These are phyloP conservation scores for Pterulicium gracile DNA, from an alignment of 1,284 basidiomycete genomes.

Conservation along the genomic window DNA sequence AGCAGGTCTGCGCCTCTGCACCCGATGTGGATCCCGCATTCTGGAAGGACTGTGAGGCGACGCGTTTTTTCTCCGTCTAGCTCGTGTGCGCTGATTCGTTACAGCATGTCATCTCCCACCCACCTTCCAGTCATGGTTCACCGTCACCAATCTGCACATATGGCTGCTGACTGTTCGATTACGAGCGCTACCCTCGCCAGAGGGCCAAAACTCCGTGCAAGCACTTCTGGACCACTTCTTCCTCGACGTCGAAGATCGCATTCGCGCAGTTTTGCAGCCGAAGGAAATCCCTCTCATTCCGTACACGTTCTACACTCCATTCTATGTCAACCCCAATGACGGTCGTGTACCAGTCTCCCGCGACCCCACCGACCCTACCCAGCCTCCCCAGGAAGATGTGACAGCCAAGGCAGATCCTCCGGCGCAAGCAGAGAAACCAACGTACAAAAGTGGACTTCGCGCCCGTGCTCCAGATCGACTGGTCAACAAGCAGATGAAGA, in stretches of 20 bases:
- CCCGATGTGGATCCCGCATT: constrained; percentile 41
- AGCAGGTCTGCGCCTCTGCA: constrained; percentile 39
- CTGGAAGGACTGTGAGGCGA: background rate
- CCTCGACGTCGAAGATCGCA: constrained; percentile 86
- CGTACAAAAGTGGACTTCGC: constrained; percentile 22
- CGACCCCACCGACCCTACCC: background rate
- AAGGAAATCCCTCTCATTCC: constrained; percentile 23
- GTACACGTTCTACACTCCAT: constrained; percentile 29
- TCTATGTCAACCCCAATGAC: constrained; percentile 39
- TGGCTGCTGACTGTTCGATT: constrained; percentile 87
- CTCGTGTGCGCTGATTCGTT: background rate
- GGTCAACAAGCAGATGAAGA: constrained; percentile 86
- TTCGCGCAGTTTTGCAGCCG: constrained; percentile 72
- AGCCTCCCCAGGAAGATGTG: too few relatives aligned
- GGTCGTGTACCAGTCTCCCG: constrained; percentile 11
- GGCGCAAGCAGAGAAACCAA: constrained; percentile 13
- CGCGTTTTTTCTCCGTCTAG: background rate
- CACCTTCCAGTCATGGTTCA: constrained; percentile 98
- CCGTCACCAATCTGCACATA: constrained; percentile 87
- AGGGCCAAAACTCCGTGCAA: constrained; percentile 61
- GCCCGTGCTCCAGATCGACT: constrained; percentile 65
- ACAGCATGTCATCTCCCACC: constrained; percentile 83
- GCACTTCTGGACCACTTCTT: constrained; percentile 94
- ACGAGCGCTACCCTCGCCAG: constrained; percentile 66
- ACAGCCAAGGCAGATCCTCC: too few relatives aligned